A percentile compares a stretch with the other conserved stretches of the same genome.
Evolutionary conservation across 2,329 filamentous ascomycete genomes (phyloP).

Genomic region (Ophiostoma sp.): DNA sequence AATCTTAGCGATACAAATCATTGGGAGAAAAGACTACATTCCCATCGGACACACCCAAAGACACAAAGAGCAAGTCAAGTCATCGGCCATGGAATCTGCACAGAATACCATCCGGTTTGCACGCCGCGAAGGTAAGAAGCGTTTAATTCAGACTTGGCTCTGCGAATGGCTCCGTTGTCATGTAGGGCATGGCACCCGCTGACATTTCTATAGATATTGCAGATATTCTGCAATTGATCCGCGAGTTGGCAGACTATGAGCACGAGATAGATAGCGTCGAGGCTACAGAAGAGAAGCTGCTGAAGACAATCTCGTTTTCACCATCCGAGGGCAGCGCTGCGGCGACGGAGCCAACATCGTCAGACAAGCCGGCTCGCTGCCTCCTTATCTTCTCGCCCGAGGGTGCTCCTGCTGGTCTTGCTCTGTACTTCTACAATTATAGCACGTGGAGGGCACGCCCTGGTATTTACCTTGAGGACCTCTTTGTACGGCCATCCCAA

Average conservation of each 20-base stretch:
- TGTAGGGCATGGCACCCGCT: neutral
- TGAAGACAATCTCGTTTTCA: constrained; percentile 73
- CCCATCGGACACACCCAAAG: neutral
- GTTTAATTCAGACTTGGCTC: no score
- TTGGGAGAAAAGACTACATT: neutral
- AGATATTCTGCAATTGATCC: constrained; percentile 74
- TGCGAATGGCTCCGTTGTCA: no score
- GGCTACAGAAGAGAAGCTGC: constrained; percentile 70
- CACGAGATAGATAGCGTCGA: constrained; percentile 67
- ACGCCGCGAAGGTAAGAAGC: constrained; percentile 48
- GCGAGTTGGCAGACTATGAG: constrained; percentile 83
- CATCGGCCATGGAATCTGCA: constrained; percentile 31
- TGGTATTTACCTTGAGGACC: constrained; percentile 88
- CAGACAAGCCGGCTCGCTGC: constrained; percentile 64
- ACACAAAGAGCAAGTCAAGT: neutral
- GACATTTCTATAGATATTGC: constrained; percentile 59
- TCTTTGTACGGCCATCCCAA: constrained; percentile 70
- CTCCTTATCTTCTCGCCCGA: constrained; percentile 56
- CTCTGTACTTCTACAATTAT: constrained; percentile 93
- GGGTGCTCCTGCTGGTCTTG: constrained; percentile 61
- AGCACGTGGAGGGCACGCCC: constrained; percentile 84
- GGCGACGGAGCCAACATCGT: constrained; percentile 49
- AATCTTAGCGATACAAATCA: no score
- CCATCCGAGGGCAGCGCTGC: constrained; percentile 36
- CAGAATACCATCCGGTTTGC: constrained; percentile 50